Evolutionary conservation across 148 eudicot species (phyloP).

Genomic region (Cornus kousa): DNA sequence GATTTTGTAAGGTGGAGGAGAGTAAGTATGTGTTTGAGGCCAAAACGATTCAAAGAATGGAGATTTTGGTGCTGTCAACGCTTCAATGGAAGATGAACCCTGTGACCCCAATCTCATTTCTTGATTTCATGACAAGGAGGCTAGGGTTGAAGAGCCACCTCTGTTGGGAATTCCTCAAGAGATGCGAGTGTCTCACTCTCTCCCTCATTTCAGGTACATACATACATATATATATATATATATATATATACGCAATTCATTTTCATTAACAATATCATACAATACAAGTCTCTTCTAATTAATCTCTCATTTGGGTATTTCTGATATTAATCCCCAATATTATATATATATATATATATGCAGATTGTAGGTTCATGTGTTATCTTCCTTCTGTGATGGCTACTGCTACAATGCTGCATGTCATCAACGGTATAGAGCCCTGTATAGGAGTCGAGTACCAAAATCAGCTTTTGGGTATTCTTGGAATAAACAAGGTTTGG

Average conservation of each 20-base stretch:
- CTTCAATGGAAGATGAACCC: constrained; percentile 78
- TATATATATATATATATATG: neutral
- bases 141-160: constrained; percentile 38
- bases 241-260: neutral
- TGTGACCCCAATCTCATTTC: constrained; percentile 67
- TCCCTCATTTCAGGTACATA: constrained; percentile 48
- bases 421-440: constrained; percentile 44
- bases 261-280: neutral
- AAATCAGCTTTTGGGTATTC: constrained; percentile 44
- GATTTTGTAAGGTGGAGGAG: constrained; percentile 47
- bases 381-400: constrained; percentile 69
- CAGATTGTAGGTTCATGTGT: constrained; percentile 57
- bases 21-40: constrained; percentile 54
- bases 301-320: neutral
- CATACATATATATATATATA: neutral
- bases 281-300: neutral
- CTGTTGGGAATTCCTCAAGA: constrained; percentile 43
- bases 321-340: neutral
- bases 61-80: constrained; percentile 59
- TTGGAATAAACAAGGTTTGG: constrained; percentile 52
- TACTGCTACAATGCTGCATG: constrained; percentile 62
- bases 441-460: constrained; percentile 44
- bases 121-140: constrained; percentile 60
- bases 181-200: constrained; percentile 50
- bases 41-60: constrained; percentile 70